phyloP scores from a whole-genome alignment of 176 grass and related monocot genomes.

The Lolium perenne region DNA sequence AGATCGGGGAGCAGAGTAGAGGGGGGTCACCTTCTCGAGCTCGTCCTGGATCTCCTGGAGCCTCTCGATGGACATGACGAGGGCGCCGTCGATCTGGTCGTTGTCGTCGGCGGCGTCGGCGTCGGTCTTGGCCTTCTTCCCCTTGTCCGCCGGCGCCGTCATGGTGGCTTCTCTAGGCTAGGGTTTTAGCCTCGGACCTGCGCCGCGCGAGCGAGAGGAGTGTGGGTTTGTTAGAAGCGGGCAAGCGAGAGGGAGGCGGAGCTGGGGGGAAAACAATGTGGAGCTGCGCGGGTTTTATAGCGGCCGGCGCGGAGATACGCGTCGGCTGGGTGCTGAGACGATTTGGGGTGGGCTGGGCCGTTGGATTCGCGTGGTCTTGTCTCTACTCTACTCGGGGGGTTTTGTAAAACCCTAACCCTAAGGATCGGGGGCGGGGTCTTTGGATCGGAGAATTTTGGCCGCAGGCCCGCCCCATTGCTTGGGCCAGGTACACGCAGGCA shows the following conservation, averaged over 20 bases:
- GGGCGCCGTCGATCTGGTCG: conserved; percentile 74
- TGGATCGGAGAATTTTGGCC: not conserved
- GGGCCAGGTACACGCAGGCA: not conserved
- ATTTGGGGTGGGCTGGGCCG: conserved; percentile 27
- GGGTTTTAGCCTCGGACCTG: conserved; percentile 54
- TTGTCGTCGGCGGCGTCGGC: conserved; percentile 61
- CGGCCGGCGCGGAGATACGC: conserved; percentile 45
- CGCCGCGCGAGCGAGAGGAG: conserved; percentile 22
- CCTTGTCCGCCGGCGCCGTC: conserved; percentile 76
- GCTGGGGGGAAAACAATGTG: conserved; percentile 2
- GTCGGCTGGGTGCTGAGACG: not conserved
- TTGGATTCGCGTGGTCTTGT: conserved; percentile 39
- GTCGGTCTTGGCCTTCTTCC: conserved; percentile 75
- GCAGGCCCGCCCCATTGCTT: not conserved
- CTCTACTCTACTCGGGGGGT: not conserved
- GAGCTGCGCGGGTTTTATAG: conserved; percentile 45
- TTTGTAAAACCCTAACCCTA: conserved; percentile 73
- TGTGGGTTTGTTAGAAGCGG: conserved; percentile 15
- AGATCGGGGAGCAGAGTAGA: not conserved
- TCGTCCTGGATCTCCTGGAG: conserved; percentile 92
- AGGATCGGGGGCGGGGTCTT: conserved; percentile 9
- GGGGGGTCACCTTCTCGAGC: conserved; percentile 68
- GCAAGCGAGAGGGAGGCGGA: conserved; percentile 51
- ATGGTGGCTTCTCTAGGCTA: conserved; percentile 59
- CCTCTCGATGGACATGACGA: conserved; percentile 83